Base-by-base conservation (phyloP, 129 eudicot genomes). In the Artemisia annua region DNA sequence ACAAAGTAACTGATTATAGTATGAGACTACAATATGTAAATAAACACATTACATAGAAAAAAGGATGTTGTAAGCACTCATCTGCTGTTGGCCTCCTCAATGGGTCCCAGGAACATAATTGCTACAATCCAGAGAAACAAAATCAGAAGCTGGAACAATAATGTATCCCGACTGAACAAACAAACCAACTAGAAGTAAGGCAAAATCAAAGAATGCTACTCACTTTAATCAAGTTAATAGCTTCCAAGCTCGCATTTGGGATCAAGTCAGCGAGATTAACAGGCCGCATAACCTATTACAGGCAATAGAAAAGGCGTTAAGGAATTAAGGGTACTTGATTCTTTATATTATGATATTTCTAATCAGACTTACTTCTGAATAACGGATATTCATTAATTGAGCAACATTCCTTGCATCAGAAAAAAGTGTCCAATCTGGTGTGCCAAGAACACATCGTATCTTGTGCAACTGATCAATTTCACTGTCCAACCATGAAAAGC, bases 61-160 rank as follows among this genome's bases (percentile, higher is more conserved):
- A 94, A 4, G 96, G 93, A 81, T 94, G 99, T 76, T 79, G 91
- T 78, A 94, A 78, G 73, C 91, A 86, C 70, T 94, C 84, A 12
- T 88, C 93, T 59, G 99, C 99, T 1, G 99, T 94, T 76, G 96
- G 97, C 82, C 99, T 88, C 82, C 70, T 83, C 63, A 67, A 71
- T 60, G 99, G 99, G 75, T 94, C 97, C 99, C 99, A 94, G 28
- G 91, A 86, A 75, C 89, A 90, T 62, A 94, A 88, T 88, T 83
- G 92, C 97, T 90, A 76, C 69, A 75, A 22, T 22, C 67, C 52
- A 24, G 64, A 52, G 69, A 61, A 13, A 54, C 55, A 15, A 70
- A 61, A 63, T 62, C 63, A 70, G 11, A 35, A 67, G 51, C 15
- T 53, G 26, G 43, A 52, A 70, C 44, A 71, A 53, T 35, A 44